phyloP scores from a whole-genome alignment of 2,329 filamentous ascomycete species.

The Geosmithia flava region DNA sequence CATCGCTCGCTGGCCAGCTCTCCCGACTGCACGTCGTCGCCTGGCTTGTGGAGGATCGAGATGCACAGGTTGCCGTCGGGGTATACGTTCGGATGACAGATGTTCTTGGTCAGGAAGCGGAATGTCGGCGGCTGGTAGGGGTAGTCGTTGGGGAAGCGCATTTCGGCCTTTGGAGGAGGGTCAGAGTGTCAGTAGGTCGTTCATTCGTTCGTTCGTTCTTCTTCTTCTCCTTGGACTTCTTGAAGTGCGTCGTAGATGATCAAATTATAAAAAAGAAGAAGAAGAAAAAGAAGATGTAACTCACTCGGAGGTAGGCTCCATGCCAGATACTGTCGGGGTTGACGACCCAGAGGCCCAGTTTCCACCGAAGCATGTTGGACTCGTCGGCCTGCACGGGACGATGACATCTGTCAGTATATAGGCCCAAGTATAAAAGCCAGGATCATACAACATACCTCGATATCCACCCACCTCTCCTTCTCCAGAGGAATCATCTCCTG shows the following conservation, averaged over 20 bases:
- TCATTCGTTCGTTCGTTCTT: background rate
- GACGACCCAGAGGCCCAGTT: slow-evolving; percentile 77
- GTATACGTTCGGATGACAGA: slow-evolving; percentile 93
- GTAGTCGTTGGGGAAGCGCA: slow-evolving; percentile 82
- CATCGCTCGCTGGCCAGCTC: slow-evolving; percentile 84
- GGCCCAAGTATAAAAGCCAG: slow-evolving; percentile 1
- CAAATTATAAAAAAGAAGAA: background rate
- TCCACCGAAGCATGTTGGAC: slow-evolving; percentile 80
- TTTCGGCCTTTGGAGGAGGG: slow-evolving; percentile 46
- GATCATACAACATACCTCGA: slow-evolving; percentile 47
- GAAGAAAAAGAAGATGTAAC: slow-evolving; percentile 2
- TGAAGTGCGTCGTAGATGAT: background rate
- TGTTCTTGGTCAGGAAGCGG: slow-evolving; percentile 60
- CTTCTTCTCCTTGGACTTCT: background rate
- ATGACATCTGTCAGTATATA: background rate
- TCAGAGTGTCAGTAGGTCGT: background rate
- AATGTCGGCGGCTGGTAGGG: slow-evolving; percentile 84
- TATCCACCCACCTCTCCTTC: slow-evolving; percentile 89
- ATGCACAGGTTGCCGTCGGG: slow-evolving; percentile 85
- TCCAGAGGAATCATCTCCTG: slow-evolving; percentile 71
- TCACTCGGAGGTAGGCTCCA: slow-evolving; percentile 75
- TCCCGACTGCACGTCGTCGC: slow-evolving; percentile 86
- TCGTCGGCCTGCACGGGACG: slow-evolving; percentile 48
- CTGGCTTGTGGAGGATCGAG: slow-evolving; percentile 86
- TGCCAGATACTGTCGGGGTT: slow-evolving; percentile 89